Evolutionary conservation across 2,329 filamentous ascomycete genomes (phyloP), one percentile per base, ranked within the genome.

Genomic region (Didymella sp.): DNA sequence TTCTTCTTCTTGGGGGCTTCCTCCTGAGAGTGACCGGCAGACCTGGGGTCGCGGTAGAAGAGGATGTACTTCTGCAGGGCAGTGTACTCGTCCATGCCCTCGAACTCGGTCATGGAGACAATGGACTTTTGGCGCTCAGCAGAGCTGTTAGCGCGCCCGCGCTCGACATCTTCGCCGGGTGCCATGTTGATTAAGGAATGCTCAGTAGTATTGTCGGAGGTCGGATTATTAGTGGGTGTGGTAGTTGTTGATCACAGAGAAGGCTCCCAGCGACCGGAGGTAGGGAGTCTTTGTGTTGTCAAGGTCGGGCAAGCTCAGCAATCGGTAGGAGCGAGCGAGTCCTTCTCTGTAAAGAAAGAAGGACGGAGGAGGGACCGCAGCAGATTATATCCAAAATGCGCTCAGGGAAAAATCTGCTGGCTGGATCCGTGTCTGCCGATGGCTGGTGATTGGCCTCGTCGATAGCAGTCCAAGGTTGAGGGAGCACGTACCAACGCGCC

Each of bases 21-120:
- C 53, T 78, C 69, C 25, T 68, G 78, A 46, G 74, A 76, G 58
- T 77, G 79, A 33, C 76, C 80, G 42, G 72, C 74, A 50, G 80
- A 79, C 71, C 84, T 84, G 56, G 84, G 81, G 76, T 87, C 85
- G 68, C 82, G 83, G 77, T 88, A 88, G 71, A 84, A 86, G 63
- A 85, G 86, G 74, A 89, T 88, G 79, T 87, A 89, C 70, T 86
- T 84, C 73, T 88, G 85, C 51, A 89, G 79, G 50, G 85, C 85
- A 64, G 83, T 82, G 77, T 88, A 89, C 76, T 89, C 86, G 74
- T 87, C 86, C 77, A 78, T 73, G 65, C 80, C 79, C 66, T 81
- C 78, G 59, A 77, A 74, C 43, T 68, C 72, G 46, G 68, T 68
- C 65, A 73, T 64, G 49, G 61, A 65, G 61, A 72, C 71, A 27